phyloP scores from a whole-genome alignment of 306 rosid species.

The Biancaea sappan region DNA sequence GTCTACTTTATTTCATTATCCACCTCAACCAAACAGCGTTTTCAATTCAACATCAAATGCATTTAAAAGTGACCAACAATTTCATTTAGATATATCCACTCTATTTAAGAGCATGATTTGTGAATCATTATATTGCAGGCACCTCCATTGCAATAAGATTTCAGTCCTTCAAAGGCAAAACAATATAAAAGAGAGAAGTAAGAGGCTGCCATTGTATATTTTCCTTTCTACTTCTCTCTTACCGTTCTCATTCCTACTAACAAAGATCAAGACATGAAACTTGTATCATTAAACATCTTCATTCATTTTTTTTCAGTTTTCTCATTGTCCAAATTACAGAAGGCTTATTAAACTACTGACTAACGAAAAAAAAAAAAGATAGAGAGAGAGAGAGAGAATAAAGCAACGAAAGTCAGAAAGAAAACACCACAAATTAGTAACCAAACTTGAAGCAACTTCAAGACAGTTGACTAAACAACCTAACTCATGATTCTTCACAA shows the following conservation, averaged over 20 bases:
- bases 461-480: slow-evolving; percentile 23
- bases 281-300: neutral
- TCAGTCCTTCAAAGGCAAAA: slow-evolving; percentile 9
- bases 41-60: slow-evolving; percentile 36
- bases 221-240: neutral
- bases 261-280: neutral
- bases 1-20: slow-evolving; percentile 15
- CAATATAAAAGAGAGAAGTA: neutral
- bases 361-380: neutral
- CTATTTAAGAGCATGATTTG: no score
- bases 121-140: neutral
- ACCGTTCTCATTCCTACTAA: slow-evolving; percentile 3
- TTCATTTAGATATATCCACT: slow-evolving; percentile 6
- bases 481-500: slow-evolving; percentile 14
- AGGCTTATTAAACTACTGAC: slow-evolving; percentile 13
- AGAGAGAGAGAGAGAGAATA: no score
- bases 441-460: slow-evolving; percentile 11
- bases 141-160: neutral
- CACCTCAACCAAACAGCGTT: slow-evolving; percentile 22
- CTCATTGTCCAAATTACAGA: neutral
- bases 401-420: neutral
- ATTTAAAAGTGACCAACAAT: slow-evolving; percentile 10
- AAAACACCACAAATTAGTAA: neutral
- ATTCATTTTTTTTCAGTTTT: neutral
- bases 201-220: neutral